Evolutionary conservation across 2,329 filamentous ascomycete species (phyloP).

Genomic region (Colletotrichum eremochloae): DNA sequence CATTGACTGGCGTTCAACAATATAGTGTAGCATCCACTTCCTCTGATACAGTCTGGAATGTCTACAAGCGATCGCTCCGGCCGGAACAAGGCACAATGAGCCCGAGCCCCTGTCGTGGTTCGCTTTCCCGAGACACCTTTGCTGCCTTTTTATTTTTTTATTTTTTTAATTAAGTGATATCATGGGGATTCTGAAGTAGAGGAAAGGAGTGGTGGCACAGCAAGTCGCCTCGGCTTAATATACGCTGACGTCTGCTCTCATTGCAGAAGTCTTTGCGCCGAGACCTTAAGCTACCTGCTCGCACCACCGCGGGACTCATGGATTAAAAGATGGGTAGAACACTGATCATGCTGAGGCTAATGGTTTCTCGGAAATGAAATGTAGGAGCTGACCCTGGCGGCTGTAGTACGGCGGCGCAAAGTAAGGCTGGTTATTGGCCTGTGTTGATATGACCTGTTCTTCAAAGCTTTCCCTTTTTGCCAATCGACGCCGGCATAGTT

Average conservation of each 20-base stretch:
- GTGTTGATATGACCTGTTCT: not conserved
- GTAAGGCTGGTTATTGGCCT: not conserved
- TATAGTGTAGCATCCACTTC: not conserved
- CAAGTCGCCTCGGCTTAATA: not conserved
- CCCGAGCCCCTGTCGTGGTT: not conserved
- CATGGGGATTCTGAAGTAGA: not conserved
- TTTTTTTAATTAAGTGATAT: not conserved
- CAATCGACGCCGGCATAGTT: not conserved
- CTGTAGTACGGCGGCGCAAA: not conserved
- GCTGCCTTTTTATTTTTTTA: too few relatives aligned
- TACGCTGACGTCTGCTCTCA: not conserved
- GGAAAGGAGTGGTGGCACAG: not conserved
- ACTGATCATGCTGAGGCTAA: not conserved
- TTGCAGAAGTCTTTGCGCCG: not conserved
- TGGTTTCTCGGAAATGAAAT: not conserved
- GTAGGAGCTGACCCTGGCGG: not conserved
- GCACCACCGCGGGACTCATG: not conserved
- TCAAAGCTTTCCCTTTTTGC: not conserved
- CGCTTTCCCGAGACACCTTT: not conserved
- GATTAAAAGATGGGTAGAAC: not conserved
- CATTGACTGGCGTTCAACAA: constrained; percentile 5
- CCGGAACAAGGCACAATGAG: not conserved
- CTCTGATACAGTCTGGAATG: not conserved
- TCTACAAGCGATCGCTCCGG: not conserved
- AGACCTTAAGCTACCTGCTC: not conserved